Conservation (phyloP, 2,329 filamentous ascomycete species). For the Fusarium tuaranense region DNA sequence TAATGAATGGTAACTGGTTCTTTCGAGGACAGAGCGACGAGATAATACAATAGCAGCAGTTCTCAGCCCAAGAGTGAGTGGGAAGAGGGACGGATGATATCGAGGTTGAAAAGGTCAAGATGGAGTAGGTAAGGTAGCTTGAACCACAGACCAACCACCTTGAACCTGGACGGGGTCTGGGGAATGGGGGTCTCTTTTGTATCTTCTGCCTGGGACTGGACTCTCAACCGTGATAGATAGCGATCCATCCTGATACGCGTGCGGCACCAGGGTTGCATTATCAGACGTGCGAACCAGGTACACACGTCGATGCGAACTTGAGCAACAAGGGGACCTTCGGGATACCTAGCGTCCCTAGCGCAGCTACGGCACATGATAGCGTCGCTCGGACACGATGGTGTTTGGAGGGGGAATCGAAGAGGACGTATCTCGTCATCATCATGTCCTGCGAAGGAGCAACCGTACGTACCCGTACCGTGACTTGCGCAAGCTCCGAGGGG, state of each 20-base stretch:
- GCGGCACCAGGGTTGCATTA: slow-evolving; percentile 36
- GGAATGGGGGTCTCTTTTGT: slow-evolving; percentile 33
- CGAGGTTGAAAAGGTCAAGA: slow-evolving; percentile 4
- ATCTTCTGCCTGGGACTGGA: slow-evolving; percentile 23
- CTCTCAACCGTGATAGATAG: slow-evolving; percentile 7
- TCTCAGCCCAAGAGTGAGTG: slow-evolving; percentile 15
- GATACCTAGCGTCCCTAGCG: slow-evolving; percentile 30
- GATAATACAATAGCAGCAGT: neutral
- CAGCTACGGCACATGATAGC: slow-evolving; percentile 29
- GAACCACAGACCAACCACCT: slow-evolving; percentile 24
- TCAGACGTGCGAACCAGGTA: slow-evolving; percentile 35
- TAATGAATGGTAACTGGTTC: slow-evolving; percentile 13
- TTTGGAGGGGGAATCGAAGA: slow-evolving; percentile 13
- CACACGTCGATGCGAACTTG: slow-evolving; percentile 29
- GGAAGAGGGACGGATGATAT: neutral
- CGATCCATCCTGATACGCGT: slow-evolving; percentile 27
- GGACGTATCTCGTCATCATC: slow-evolving; percentile 31
- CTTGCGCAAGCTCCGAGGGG: slow-evolving; percentile 6
- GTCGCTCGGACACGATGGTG: slow-evolving; percentile 5
- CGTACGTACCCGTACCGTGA: slow-evolving; percentile 9
- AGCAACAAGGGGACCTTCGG: slow-evolving; percentile 24
- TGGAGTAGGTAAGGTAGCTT: slow-evolving; percentile 1
- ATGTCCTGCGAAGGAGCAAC: slow-evolving; percentile 1
- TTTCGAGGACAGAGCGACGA: slow-evolving; percentile 4
- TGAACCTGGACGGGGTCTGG: slow-evolving; percentile 17